phyloP scores from a whole-genome alignment of 1,284 basidiomycete species.

The Termitomyces sp. region DNA sequence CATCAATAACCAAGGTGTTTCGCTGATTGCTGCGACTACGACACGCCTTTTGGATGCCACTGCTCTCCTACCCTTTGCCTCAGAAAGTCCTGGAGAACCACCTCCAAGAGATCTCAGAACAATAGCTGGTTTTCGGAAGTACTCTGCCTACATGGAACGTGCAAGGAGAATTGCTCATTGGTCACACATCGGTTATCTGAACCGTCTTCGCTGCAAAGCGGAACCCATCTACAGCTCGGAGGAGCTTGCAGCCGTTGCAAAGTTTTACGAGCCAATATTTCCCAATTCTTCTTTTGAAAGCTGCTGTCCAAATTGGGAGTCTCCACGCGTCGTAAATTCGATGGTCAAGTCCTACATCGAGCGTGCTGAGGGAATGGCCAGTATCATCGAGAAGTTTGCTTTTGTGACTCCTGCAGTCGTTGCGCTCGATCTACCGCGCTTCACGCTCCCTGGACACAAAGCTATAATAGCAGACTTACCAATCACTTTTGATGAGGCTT shows the following conservation, averaged over 20 bases:
- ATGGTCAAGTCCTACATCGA: slow-evolving; percentile 62
- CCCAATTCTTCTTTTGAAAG: slow-evolving; percentile 49
- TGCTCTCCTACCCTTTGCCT: slow-evolving; percentile 54
- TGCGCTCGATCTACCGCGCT: slow-evolving; percentile 67
- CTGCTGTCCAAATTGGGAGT: slow-evolving; percentile 37
- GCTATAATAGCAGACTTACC: slow-evolving; percentile 29
- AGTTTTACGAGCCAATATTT: slow-evolving; percentile 44
- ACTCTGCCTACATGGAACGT: slow-evolving; percentile 52
- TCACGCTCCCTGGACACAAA: slow-evolving; percentile 48
- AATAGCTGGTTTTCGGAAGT: slow-evolving; percentile 65
- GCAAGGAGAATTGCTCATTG: slow-evolving; percentile 56
- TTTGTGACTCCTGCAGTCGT: slow-evolving; percentile 83
- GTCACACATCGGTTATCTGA: slow-evolving; percentile 71
- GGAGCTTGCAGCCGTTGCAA: slow-evolving; percentile 41
- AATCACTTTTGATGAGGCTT: slow-evolving; percentile 54
- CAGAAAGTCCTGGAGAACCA: slow-evolving; percentile 51
- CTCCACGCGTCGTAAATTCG: slow-evolving; percentile 34
- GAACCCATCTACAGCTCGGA: slow-evolving; percentile 67
- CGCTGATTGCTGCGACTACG: slow-evolving; percentile 49
- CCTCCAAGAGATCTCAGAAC: slow-evolving; percentile 73
- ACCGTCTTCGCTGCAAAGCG: slow-evolving; percentile 65
- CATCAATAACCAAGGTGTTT: slow-evolving; percentile 45
- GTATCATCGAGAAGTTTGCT: slow-evolving; percentile 69
- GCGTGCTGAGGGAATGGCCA: slow-evolving; percentile 54
- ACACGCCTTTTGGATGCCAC: slow-evolving; percentile 67